Evolutionary conservation across 2,329 filamentous ascomycete genomes (phyloP), one percentile per base, ranked within the genome.

Genomic region (Penicillium sp.): DNA sequence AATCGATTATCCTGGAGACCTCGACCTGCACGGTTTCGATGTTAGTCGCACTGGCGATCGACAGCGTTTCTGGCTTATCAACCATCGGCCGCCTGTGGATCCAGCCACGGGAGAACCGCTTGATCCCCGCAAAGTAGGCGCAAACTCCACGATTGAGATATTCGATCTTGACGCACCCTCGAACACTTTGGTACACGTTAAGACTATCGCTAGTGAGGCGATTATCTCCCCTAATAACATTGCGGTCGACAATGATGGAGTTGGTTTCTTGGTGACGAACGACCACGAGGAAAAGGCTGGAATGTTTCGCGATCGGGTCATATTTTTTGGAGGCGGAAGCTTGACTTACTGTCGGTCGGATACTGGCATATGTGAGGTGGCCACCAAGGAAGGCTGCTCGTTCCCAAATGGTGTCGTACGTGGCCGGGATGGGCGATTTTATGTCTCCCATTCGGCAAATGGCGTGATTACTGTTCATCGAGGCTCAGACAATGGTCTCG

Each of bases 71-170:
- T 72, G 75, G 57, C 63, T 79, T 38, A 68, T 78, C 59, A 79
- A 78, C 53, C 72, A 75, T 37, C 69, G 72, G 15, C 76, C 74
- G 19, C 70, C 74, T 7, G 63, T 75, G 26, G 70, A 78, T 57
- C 53, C 65, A n/a, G 45, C 58, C 9, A 76, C 72, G 1, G 75
- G 76, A 17, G 65, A 68, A 15, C 33, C 69, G 9, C 68, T 78
- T 2, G 72, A 78, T 65, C 66, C 75, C 19, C 49, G 47, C 4
- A 59, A 65, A 10, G 44, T 73, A 13, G 78, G 77, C 5, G 74
- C 71, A 8, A 79, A 79, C 58, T 72, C 76, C 10, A 79, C 78
- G 0, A 68, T 79, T 42, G 77, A 79, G 45, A 63, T 75, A 0
- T 79, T 79, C 54, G 65, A 73, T 19, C 70, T 73, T 3, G 63